A percentile compares a stretch with the other conserved stretches of the same genome.
Conservation (phyloP, 2,329 filamentous ascomycete species). For the Ophiosphaerella herpotricha region DNA sequence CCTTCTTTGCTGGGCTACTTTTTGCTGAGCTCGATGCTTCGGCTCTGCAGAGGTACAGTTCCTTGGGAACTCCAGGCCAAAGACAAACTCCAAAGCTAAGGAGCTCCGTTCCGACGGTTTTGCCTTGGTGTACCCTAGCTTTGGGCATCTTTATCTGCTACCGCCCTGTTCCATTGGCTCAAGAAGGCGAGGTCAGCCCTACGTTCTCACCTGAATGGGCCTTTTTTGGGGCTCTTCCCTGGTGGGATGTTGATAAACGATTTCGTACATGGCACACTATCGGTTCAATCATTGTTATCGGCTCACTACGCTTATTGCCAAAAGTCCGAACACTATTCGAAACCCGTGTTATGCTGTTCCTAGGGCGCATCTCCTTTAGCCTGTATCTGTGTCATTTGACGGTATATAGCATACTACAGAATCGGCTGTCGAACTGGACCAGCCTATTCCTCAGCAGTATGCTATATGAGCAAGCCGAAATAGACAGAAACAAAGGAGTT, state of each 20-base stretch:
- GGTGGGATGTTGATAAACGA: conserved; percentile 3
- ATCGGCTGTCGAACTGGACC: conserved; percentile 1
- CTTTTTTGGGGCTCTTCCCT: conserved; percentile 1
- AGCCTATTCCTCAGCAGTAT: neutral
- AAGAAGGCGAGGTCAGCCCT: neutral
- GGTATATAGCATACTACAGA: conserved; percentile 1
- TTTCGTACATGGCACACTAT: conserved; percentile 6
- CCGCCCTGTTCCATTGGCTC: neutral
- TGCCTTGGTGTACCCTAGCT: neutral
- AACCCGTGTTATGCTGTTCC: neutral
- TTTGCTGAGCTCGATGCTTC: conserved; percentile 2
- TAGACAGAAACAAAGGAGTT: too few species aligned
- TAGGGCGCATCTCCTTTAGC: conserved; percentile 3
- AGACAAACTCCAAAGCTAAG: too few species aligned
- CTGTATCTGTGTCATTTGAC: conserved; percentile 6
- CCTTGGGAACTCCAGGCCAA: too few species aligned
- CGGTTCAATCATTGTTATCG: conserved; percentile 4
- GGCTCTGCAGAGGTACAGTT: neutral
- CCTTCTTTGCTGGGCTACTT: conserved; percentile 6
- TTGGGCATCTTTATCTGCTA: neutral
- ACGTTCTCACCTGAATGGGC: conserved; percentile 2
- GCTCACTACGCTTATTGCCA: conserved; percentile 1
- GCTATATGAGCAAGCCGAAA: neutral
- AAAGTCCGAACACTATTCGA: neutral
- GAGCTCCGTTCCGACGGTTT: neutral